Evolutionary conservation across 306 rosid species (phyloP).

Genomic region (Castanospermum australe): DNA sequence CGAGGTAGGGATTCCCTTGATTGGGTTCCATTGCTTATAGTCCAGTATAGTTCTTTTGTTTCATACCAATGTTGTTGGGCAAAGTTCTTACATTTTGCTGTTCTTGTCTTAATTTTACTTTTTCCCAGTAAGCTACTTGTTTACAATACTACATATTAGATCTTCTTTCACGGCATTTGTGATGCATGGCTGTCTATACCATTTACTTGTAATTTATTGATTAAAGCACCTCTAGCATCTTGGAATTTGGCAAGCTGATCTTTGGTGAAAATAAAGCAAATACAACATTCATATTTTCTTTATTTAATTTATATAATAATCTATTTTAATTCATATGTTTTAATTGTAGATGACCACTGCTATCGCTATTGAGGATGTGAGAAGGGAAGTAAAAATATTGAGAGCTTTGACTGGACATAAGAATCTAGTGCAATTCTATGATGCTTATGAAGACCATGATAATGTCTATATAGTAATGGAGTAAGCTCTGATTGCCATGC

Average conservation of each 20-base stretch:
- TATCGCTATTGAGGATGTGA: constrained; percentile 84
- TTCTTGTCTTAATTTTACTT: not conserved
- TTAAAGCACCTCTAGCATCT: not conserved
- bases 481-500: constrained; percentile 49
- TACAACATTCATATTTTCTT: not conserved
- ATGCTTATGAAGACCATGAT: constrained; percentile 76
- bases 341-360: constrained; percentile 76
- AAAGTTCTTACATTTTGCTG: not conserved
- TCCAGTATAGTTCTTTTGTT: not conserved
- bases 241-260: not conserved
- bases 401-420: constrained; percentile 71
- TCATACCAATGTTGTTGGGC: not conserved
- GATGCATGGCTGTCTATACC: not conserved
- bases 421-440: constrained; percentile 72
- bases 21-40: not conserved
- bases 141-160: not conserved
- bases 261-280: not conserved
- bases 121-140: not conserved
- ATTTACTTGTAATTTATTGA: not conserved
- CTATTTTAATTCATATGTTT: constrained; percentile 10
- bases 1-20: not conserved
- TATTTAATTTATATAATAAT: not conserved
- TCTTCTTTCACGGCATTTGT: not conserved
- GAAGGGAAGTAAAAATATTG: constrained; percentile 83
- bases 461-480: constrained; percentile 80